phyloP scores from a whole-genome alignment of 768 basidiomycete species.

The Naganishia vishniacii region DNA sequence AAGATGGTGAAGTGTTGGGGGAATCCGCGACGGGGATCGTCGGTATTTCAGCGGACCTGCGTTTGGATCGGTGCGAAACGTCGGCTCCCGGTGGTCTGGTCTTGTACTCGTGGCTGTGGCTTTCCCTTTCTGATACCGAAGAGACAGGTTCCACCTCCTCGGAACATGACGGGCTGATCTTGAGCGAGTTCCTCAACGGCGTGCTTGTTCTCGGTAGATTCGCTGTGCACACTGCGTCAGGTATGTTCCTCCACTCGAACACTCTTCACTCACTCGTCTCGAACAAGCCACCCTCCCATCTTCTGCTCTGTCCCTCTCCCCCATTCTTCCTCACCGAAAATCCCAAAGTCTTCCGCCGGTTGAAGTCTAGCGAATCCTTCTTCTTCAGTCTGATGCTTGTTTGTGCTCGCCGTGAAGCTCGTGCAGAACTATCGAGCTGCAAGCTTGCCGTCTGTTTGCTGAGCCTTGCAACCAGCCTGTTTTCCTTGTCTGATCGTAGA shows the following conservation, averaged over 20 bases:
- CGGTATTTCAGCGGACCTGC: not conserved
- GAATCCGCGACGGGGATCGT: not conserved
- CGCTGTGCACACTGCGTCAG: not conserved
- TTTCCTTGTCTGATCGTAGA: conserved; percentile 17
- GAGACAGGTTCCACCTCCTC: no score
- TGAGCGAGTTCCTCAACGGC: not conserved
- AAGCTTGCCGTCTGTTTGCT: not conserved
- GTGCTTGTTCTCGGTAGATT: not conserved
- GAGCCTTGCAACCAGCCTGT: conserved; percentile 17
- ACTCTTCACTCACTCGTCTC: conserved; percentile 6
- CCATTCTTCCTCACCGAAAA: conserved; percentile 20
- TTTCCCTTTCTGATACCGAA: no score
- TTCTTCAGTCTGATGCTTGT: conserved; percentile 16
- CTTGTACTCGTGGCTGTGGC: no score
- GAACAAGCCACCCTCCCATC: conserved; percentile 21
- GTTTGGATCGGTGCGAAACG: not conserved
- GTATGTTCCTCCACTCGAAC: no score
- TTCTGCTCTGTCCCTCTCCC: conserved; percentile 2
- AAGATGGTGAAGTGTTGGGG: not conserved
- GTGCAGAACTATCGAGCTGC: not conserved
- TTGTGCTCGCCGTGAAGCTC: not conserved
- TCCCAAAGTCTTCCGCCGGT: conserved; percentile 25
- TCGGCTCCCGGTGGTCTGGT: not conserved
- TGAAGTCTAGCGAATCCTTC: conserved; percentile 27
- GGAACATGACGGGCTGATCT: not conserved